These are phyloP conservation scores for Colletotrichum scovillei DNA, from an alignment of 2,329 filamentous ascomycete genomes.

Conservation along the genomic window DNA sequence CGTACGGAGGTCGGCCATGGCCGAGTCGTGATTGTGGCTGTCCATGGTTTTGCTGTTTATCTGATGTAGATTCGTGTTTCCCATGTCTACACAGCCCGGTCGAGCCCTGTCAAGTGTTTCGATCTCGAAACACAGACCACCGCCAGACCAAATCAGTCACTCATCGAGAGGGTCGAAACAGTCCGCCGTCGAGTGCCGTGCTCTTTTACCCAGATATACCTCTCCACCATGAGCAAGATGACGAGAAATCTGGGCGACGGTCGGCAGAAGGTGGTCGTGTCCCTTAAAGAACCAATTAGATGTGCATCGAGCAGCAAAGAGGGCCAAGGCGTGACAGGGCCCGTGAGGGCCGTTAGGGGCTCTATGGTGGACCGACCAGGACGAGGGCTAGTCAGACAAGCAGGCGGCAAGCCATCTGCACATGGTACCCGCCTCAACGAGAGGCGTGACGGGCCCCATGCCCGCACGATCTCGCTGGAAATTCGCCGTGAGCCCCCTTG, in stretches of 20 bases:
- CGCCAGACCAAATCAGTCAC: conserved; percentile 22
- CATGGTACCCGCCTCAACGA: conserved; percentile 27
- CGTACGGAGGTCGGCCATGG: conserved; percentile 12
- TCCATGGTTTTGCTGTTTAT: conserved; percentile 17
- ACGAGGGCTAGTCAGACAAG: conserved; percentile 23
- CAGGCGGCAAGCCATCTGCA: conserved; percentile 34
- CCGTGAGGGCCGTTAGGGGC: conserved; percentile 15
- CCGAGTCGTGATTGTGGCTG: conserved; percentile 8
- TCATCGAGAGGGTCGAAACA: conserved; percentile 28
- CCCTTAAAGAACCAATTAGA: conserved; percentile 25
- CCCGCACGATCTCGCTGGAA: conserved; percentile 35
- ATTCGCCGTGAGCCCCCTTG: conserved; percentile 35
- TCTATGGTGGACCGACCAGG: conserved; percentile 31
- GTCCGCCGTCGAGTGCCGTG: conserved; percentile 28
- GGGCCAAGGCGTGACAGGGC: conserved; percentile 29
- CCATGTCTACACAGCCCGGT: conserved; percentile 34
- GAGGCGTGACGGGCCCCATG: conserved; percentile 26
- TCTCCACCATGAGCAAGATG: conserved; percentile 24
- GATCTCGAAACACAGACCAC: conserved; percentile 35
- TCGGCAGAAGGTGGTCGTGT: conserved; percentile 22
- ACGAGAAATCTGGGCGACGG: conserved; percentile 31
- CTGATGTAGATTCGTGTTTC: conserved; percentile 32
- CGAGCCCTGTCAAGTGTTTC: conserved; percentile 31
- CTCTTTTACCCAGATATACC: conserved; percentile 5
- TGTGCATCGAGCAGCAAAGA: conserved; percentile 18